Conservation (phyloP, 2,329 filamentous ascomycete genomes). For the Verticillium tricorpus region DNA sequence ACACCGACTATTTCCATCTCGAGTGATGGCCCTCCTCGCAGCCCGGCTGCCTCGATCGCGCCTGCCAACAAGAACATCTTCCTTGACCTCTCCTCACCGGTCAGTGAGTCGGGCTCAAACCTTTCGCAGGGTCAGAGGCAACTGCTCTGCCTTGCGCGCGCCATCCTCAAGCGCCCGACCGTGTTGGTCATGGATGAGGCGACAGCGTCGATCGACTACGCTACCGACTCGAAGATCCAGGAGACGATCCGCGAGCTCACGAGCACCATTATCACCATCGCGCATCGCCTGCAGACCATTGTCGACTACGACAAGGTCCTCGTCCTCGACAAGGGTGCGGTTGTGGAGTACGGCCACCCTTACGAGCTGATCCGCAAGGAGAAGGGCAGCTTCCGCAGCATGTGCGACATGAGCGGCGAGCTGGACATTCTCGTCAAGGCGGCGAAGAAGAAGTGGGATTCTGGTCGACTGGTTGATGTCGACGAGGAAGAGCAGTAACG, state of each 20-base stretch:
- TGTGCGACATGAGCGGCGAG: slow-evolving; percentile 63
- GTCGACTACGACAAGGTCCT: slow-evolving; percentile 98
- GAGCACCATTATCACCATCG: slow-evolving; percentile 94
- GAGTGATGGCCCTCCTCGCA: slow-evolving; percentile 7
- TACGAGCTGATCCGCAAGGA: slow-evolving; percentile 72
- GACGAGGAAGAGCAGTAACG: slow-evolving; percentile 9
- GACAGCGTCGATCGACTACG: slow-evolving; percentile 95
- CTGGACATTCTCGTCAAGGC: slow-evolving; percentile 44
- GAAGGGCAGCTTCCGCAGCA: slow-evolving; percentile 57
- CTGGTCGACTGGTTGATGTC: slow-evolving; percentile 30
- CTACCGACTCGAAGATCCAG: slow-evolving; percentile 92
- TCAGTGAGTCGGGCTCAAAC: slow-evolving; percentile 89
- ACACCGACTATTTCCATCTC: slow-evolving; percentile 7
- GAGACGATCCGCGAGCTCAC: slow-evolving; percentile 90
- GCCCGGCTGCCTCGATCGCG: slow-evolving; percentile 18
- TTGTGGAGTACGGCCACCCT: slow-evolving; percentile 89
- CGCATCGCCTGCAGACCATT: slow-evolving; percentile 92
- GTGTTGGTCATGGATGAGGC: slow-evolving; percentile 99
- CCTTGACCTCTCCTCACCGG: slow-evolving; percentile 74
- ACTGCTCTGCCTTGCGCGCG: slow-evolving; percentile 86
- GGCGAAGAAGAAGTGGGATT: slow-evolving; percentile 50
- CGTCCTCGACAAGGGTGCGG: slow-evolving; percentile 82
- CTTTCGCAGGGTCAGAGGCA: slow-evolving; percentile 95
- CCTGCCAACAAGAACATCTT: slow-evolving; percentile 92
- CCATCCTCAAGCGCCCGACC: slow-evolving; percentile 83